Evolutionary conservation across 2,329 filamentous ascomycete genomes (phyloP).

Genomic region (Lachnellula hyalina): DNA sequence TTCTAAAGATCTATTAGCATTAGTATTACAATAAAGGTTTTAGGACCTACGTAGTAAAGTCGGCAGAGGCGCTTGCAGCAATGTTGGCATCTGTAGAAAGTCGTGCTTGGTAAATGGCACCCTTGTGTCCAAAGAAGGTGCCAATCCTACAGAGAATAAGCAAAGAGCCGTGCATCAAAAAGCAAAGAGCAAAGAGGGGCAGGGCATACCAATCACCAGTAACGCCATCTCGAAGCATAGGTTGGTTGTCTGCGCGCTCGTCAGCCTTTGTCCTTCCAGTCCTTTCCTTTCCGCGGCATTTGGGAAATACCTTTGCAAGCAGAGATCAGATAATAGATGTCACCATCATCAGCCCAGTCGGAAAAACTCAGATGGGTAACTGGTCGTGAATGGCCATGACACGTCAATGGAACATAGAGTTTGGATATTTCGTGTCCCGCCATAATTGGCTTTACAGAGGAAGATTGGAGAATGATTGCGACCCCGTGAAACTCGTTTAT

Average conservation of each 20-base stretch:
- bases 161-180: background rate
- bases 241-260: slow-evolving; percentile 72
- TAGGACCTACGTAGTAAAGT: slow-evolving; percentile 77
- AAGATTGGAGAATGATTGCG: background rate
- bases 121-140: slow-evolving; percentile 97
- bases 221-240: slow-evolving; percentile 93
- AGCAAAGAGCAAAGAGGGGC: slow-evolving; percentile 19
- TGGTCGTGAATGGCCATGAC: slow-evolving; percentile 69
- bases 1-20: slow-evolving; percentile 50
- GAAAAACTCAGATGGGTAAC: slow-evolving; percentile 72
- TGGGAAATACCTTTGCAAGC: slow-evolving; percentile 56
- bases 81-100: slow-evolving; percentile 82
- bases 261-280: slow-evolving; percentile 9
- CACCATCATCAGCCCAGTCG: slow-evolving; percentile 49
- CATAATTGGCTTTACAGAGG: slow-evolving; percentile 19
- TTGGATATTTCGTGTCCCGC: slow-evolving; percentile 26
- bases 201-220: slow-evolving; percentile 78
- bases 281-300: background rate
- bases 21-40: background rate
- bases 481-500: background rate
- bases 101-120: slow-evolving; percentile 93
- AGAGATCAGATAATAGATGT: slow-evolving; percentile 69
- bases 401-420: slow-evolving; percentile 60
- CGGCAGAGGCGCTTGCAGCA: slow-evolving; percentile 89
- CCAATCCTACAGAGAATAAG: slow-evolving; percentile 61